These are phyloP conservation scores for Brassica cretica DNA, from an alignment of 345 rosid genomes.

Conservation along the genomic window DNA sequence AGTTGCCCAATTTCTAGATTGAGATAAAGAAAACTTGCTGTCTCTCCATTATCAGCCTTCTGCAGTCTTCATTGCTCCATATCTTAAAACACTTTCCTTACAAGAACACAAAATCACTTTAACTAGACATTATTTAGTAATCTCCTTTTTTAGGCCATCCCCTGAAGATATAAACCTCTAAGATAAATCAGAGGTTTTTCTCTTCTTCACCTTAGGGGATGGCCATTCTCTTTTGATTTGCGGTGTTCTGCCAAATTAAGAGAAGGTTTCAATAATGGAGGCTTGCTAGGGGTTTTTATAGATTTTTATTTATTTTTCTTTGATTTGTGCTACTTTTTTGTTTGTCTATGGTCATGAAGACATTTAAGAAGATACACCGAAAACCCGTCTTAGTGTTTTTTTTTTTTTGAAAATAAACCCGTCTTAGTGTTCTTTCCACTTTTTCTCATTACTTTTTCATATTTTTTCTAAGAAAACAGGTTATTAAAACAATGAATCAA, in stretches of 20 bases:
- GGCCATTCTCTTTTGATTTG: conserved; percentile 25
- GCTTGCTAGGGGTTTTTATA: conserved; percentile 21
- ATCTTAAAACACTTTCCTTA: conserved; percentile 19
- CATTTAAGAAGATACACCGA: conserved; percentile 3
- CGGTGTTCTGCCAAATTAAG: conserved; percentile 24
- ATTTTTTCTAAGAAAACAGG: background rate
- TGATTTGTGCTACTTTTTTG: background rate
- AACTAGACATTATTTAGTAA: background rate
- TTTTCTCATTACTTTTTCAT: conserved; percentile 22
- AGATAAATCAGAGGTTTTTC: conserved; percentile 11
- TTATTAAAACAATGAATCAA: conserved; percentile 14
- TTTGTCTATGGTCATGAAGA: conserved; percentile 34
- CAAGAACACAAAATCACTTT: conserved; percentile 26
- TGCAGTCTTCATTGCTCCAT: conserved; percentile 45
- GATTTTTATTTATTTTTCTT: background rate
- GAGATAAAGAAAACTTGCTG: conserved; percentile 25
- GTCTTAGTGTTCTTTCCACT: conserved; percentile 32
- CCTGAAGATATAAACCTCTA: conserved; percentile 29
- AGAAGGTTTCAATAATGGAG: conserved; percentile 32
- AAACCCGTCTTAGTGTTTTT: conserved; percentile 25
- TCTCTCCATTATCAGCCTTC: conserved; percentile 38
- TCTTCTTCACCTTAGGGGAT: conserved; percentile 27
- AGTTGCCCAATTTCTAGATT: conserved; percentile 40
- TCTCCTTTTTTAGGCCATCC: conserved; percentile 27
- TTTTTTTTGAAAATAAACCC: background rate